Percentiles rank a stretch among this genome's conserved stretches.
These are phyloP conservation scores for Styphnolobium japonicum DNA, from an alignment of 306 rosid genomes.

Conservation along the genomic window DNA sequence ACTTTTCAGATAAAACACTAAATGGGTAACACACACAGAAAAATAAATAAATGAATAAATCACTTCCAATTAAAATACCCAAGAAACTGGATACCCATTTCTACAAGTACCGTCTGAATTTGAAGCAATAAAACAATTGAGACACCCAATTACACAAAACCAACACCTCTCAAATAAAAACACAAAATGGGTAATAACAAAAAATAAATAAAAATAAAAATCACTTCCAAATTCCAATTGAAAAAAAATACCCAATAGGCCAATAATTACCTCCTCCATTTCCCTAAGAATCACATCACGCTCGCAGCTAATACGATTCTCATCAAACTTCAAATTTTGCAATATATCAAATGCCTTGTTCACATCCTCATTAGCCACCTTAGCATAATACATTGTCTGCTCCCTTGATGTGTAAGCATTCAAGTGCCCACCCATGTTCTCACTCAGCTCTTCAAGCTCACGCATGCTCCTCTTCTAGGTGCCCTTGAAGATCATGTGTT, in stretches of 20 bases:
- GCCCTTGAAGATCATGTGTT: conserved; percentile 97
- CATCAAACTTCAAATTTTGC: conserved; percentile 82
- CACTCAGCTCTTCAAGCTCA: conserved; percentile 81
- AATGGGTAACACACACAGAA: background rate
- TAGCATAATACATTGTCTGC: conserved; percentile 85
- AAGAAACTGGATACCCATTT: background rate
- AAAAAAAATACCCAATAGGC: no score
- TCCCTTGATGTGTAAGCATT: conserved; percentile 94
- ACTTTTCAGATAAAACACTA: background rate
- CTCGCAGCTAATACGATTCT: conserved; percentile 65
- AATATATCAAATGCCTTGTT: conserved; percentile 71
- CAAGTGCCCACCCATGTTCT: conserved; percentile 96
- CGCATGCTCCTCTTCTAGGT: conserved; percentile 74
- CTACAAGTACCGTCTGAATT: no score
- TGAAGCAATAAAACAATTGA: no score
- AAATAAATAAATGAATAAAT: no score
- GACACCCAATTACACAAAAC: background rate
- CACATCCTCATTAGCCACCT: conserved; percentile 64
- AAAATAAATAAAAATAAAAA: no score
- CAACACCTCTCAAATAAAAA: background rate
- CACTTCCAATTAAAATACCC: background rate
- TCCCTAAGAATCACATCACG: conserved; percentile 88
- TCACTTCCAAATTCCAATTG: background rate
- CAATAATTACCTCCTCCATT: conserved; percentile 93
- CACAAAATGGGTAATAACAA: no score